phyloP scores from a whole-genome alignment of 2,329 filamentous ascomycete species.

The Cladosporium sp. region DNA sequence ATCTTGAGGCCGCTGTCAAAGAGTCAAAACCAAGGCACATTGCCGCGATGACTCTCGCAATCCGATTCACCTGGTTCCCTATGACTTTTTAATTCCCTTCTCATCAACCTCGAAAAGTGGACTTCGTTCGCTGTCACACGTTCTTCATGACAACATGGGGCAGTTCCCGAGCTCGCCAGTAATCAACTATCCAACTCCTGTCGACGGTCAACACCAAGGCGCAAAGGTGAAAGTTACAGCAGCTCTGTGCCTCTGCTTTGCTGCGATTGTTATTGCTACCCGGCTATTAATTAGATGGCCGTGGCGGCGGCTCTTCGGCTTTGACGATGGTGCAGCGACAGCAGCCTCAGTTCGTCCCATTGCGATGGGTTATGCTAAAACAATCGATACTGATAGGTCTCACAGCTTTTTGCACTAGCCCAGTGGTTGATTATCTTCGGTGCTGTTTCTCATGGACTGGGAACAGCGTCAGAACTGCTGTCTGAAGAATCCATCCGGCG shows the following conservation, averaged over 20 bases:
- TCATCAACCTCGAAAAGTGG: too few relatives aligned
- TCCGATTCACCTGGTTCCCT: too few relatives aligned
- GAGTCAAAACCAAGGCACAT: too few relatives aligned
- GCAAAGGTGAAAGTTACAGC: background rate
- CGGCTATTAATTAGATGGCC: conserved; percentile 7
- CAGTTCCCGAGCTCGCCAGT: background rate
- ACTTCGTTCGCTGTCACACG: too few relatives aligned
- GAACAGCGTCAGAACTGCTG: background rate
- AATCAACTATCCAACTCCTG: background rate
- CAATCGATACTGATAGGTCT: background rate
- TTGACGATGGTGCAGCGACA: conserved; percentile 2
- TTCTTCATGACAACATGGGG: too few relatives aligned
- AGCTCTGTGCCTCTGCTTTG: background rate
- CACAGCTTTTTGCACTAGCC: background rate
- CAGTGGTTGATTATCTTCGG: background rate
- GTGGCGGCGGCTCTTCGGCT: conserved; percentile 5
- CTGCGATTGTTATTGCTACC: background rate
- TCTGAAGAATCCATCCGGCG: background rate
- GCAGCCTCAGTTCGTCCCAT: background rate
- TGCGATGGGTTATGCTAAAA: too few relatives aligned
- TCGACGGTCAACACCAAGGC: background rate
- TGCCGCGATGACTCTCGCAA: too few relatives aligned
- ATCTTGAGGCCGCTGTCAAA: too few relatives aligned
- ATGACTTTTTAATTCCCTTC: too few relatives aligned
- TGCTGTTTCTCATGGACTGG: background rate